Conservation (phyloP, 176 grass and related monocot genomes). For the Eleusine indica region DNA sequence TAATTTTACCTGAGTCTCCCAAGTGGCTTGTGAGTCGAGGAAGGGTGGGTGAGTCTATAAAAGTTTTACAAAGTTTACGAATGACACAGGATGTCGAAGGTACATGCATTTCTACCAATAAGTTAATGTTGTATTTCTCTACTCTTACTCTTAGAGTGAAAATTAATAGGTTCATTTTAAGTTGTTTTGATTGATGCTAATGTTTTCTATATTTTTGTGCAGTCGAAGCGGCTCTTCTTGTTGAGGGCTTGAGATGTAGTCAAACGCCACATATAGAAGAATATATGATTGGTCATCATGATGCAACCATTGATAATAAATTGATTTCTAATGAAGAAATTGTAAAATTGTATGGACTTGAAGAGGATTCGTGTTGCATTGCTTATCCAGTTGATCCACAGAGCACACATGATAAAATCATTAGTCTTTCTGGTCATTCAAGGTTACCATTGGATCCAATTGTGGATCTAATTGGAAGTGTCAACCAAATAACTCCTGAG, state of each 20-base stretch:
- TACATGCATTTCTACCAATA: not conserved
- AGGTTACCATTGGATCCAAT: not conserved
- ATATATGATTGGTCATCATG: not conserved
- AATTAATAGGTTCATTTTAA: not conserved
- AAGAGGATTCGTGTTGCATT: not conserved
- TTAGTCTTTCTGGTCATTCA: not conserved
- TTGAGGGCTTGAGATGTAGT: not conserved
- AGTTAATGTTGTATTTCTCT: not conserved
- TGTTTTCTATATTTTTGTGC: not conserved
- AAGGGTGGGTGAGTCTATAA: not conserved
- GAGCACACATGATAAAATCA: not conserved
- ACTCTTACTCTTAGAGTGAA: not conserved
- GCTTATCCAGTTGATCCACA: not conserved
- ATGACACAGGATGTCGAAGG: not conserved
- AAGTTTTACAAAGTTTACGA: not conserved
- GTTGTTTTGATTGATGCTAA: not conserved
- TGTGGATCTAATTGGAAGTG: not conserved
- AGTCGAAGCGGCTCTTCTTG: not conserved
- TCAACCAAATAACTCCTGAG: not conserved
- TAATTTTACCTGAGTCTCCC: not conserved
- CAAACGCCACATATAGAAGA: not conserved
- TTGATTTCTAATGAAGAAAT: not conserved
- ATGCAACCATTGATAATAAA: not conserved
- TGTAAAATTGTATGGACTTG: not conserved
- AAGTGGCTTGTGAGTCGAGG: not conserved